These are phyloP conservation scores for Pichia sp. DNA, from an alignment of 1,139 yeast genomes.

Conservation along the genomic window DNA sequence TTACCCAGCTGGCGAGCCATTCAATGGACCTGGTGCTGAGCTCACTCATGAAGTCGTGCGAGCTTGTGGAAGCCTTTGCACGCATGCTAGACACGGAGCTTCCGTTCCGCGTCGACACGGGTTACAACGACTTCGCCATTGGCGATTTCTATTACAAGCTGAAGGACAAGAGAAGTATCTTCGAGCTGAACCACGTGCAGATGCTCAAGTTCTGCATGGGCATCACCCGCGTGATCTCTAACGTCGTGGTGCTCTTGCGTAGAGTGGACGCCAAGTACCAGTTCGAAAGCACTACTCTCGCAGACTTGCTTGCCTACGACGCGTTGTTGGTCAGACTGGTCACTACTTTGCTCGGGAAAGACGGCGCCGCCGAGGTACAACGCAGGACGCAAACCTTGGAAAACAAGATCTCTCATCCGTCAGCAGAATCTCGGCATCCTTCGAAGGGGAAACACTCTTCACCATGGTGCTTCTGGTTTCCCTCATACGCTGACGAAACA, in stretches of 20 bases:
- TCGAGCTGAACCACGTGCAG: conserved; percentile 12
- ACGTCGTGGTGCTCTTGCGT: conserved; percentile 20
- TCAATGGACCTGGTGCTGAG: conserved; percentile 14
- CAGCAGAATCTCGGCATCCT: background rate
- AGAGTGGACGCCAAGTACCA: conserved; percentile 14
- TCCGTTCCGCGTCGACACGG: conserved; percentile 13
- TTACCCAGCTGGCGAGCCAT: conserved; percentile 10
- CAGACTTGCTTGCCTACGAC: conserved; percentile 20
- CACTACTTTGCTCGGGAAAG: background rate
- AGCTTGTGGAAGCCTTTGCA: conserved; percentile 11
- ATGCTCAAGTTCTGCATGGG: conserved; percentile 19
- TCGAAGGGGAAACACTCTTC: background rate
- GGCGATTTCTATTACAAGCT: conserved; percentile 5
- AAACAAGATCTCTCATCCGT: background rate
- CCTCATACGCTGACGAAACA: background rate
- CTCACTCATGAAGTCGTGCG: conserved; percentile 12
- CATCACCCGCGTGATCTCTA: conserved; percentile 21
- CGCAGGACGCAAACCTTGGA: background rate
- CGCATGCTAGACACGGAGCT: conserved; percentile 11
- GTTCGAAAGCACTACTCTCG: conserved; percentile 10
- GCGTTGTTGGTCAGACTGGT: conserved; percentile 13
- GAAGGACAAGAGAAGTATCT: background rate
- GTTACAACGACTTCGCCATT: conserved; percentile 4
- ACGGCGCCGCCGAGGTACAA: background rate
- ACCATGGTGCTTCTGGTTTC: background rate